Conservation (phyloP, 768 basidiomycete species). For the Pleurotus salmoneostramineus region DNA sequence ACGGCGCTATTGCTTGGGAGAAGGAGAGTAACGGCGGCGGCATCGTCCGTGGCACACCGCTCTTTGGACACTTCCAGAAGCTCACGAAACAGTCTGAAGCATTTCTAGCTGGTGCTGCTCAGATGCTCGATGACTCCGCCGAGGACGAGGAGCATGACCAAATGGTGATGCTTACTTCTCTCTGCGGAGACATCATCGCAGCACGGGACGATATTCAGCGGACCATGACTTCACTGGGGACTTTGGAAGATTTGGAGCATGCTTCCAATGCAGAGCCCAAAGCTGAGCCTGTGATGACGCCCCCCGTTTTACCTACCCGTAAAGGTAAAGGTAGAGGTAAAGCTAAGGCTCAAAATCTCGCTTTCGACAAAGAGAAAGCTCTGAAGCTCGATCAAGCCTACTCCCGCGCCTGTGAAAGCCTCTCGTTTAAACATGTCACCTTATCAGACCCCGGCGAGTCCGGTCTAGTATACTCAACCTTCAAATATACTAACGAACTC, state of each 20-base stretch:
- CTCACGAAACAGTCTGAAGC: conserved; percentile 47
- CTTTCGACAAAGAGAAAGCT: conserved; percentile 15
- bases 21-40: conserved; percentile 18
- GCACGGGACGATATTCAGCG: conserved; percentile 45
- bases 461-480: conserved; percentile 23
- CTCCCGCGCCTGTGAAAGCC: conserved; percentile 37
- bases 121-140: conserved; percentile 33
- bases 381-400: conserved; percentile 37
- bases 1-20: conserved; percentile 39
- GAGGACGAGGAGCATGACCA: conserved; percentile 33
- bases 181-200: conserved; percentile 51
- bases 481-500: conserved; percentile 31
- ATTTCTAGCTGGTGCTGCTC: conserved; percentile 40
- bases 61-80: conserved; percentile 50
- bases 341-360: neutral
- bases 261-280: too few relatives aligned
- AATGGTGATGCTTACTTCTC: conserved; percentile 35
- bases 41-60: conserved; percentile 31
- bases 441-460: conserved; percentile 17
- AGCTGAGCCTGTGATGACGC: neutral
- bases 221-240: conserved; percentile 36
- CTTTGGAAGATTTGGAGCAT: too few relatives aligned
- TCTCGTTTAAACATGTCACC: conserved; percentile 43
- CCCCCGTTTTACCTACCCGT: neutral
- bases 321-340: conserved; percentile 6